Conservation (phyloP, 164 flowering plant genomes). For the Sedum album region DNA sequence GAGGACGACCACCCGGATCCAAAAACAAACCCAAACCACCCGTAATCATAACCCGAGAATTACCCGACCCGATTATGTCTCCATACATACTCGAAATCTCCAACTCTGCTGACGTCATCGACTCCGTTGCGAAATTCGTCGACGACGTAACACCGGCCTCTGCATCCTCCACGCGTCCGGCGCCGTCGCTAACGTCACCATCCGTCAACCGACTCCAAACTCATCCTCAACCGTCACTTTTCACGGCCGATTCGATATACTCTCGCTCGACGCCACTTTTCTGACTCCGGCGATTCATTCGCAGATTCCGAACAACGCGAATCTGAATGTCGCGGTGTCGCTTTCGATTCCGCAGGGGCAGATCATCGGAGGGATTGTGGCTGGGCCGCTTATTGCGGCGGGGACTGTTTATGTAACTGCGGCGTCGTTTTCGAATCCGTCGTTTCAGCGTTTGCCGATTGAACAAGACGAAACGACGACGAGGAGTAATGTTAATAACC, state of each 20-base stretch:
- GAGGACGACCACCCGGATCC: constrained; percentile 78
- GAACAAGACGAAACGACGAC: constrained; percentile 16
- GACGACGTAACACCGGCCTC: constrained; percentile 40
- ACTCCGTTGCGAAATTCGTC: constrained; percentile 36
- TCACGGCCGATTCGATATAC: constrained; percentile 66
- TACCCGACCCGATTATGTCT: constrained; percentile 41
- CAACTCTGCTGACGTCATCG: constrained; percentile 45
- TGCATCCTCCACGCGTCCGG: constrained; percentile 58
- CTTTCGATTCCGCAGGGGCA: constrained; percentile 69
- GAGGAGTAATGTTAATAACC: background rate
- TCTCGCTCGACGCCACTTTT: constrained; percentile 58
- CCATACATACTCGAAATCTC: constrained; percentile 62
- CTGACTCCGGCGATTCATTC: constrained; percentile 25
- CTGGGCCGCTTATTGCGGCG: constrained; percentile 41
- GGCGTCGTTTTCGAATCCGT: constrained; percentile 41
- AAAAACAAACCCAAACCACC: constrained; percentile 70
- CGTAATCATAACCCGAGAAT: constrained; percentile 41
- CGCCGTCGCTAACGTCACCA: constrained; percentile 56
- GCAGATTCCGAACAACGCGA: constrained; percentile 14
- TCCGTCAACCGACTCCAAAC: constrained; percentile 52
- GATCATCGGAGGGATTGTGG: constrained; percentile 62
- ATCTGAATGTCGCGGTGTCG: constrained; percentile 34
- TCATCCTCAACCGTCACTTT: constrained; percentile 54
- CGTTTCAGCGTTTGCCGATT: constrained; percentile 36
- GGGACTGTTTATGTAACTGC: constrained; percentile 47